These are phyloP conservation scores for Cyberlindnera amylophila DNA, from an alignment of 805 yeast species.

Conservation along the genomic window DNA sequence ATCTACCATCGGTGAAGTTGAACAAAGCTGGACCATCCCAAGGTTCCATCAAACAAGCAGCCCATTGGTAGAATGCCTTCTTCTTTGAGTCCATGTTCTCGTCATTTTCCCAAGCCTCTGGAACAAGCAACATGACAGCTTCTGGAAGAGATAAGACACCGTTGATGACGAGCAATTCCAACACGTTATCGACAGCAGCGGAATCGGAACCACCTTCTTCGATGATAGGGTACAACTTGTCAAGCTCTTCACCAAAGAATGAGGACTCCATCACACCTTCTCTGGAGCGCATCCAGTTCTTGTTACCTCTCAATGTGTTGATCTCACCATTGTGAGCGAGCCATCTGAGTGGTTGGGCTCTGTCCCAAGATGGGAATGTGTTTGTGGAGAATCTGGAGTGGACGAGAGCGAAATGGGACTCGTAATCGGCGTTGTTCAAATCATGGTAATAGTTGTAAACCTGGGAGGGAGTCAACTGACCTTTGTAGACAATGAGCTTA, in stretches of 20 bases:
- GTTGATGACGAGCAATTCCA: constrained; percentile 86
- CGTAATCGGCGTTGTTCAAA: constrained; percentile 83
- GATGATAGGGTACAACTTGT: constrained; percentile 86
- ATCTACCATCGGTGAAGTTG: constrained; percentile 95
- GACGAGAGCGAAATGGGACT: constrained; percentile 92
- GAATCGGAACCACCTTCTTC: constrained; percentile 99
- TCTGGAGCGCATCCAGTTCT: constrained; percentile 98
- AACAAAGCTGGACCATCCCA: constrained; percentile 99
- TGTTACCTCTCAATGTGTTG: constrained; percentile 94
- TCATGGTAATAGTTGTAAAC: constrained; percentile 95
- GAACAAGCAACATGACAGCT: constrained; percentile 94
- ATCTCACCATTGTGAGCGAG: constrained; percentile 99
- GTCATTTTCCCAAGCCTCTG: constrained; percentile 97
- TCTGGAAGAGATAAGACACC: constrained; percentile 92
- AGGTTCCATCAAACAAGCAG: constrained; percentile 98
- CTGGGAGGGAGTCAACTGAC: constrained; percentile 95
- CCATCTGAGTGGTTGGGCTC: constrained; percentile 97
- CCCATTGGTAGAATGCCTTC: constrained; percentile 97
- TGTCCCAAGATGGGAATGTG: constrained; percentile 99
- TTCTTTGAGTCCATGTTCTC: constrained; percentile 82
- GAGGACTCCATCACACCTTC: constrained; percentile 93
- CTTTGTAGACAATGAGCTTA: constrained; percentile 91
- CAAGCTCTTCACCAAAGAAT: constrained; percentile 87
- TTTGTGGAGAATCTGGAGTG: constrained; percentile 97
- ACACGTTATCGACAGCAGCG: constrained; percentile 94